Conservation (phyloP, 805 yeast species). For the Starmerella powellii region DNA sequence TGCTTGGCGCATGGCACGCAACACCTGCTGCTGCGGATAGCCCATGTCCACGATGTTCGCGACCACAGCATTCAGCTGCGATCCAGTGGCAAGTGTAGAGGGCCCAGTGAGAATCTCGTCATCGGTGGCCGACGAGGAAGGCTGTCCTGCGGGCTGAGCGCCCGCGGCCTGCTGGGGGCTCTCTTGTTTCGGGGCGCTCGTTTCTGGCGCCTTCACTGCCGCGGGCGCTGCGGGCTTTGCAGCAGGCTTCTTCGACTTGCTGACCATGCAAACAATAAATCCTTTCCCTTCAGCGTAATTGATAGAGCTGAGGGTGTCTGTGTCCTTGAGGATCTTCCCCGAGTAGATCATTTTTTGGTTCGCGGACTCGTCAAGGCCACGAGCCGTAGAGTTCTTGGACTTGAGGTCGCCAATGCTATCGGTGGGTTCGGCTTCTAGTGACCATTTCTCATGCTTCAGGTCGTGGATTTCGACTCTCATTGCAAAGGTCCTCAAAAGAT, state of each 20-base stretch:
- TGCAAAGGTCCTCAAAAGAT: background rate
- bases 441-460: conserved; percentile 80
- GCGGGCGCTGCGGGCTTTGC: conserved; percentile 23
- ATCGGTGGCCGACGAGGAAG: conserved; percentile 20
- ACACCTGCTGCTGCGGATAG: conserved; percentile 75
- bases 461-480: conserved; percentile 83
- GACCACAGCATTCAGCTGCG: conserved; percentile 62
- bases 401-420: conserved; percentile 64
- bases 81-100: conserved; percentile 49
- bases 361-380: conserved; percentile 48
- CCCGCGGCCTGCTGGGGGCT: background rate
- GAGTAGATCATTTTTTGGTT: conserved; percentile 87
- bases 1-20: conserved; percentile 85
- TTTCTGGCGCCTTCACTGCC: conserved; percentile 15
- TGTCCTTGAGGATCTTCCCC: conserved; percentile 80
- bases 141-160: conserved; percentile 1
- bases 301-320: conserved; percentile 55
- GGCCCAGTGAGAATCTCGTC: conserved; percentile 25
- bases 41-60: conserved; percentile 92
- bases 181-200: no score
- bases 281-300: conserved; percentile 72
- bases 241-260: conserved; percentile 33
- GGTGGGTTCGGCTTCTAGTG: conserved; percentile 58
- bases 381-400: conserved; percentile 54
- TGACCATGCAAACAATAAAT: conserved; percentile 84